Evolutionary conservation across 345 rosid species (phyloP).

Genomic region (Rhodamnia argentea): DNA sequence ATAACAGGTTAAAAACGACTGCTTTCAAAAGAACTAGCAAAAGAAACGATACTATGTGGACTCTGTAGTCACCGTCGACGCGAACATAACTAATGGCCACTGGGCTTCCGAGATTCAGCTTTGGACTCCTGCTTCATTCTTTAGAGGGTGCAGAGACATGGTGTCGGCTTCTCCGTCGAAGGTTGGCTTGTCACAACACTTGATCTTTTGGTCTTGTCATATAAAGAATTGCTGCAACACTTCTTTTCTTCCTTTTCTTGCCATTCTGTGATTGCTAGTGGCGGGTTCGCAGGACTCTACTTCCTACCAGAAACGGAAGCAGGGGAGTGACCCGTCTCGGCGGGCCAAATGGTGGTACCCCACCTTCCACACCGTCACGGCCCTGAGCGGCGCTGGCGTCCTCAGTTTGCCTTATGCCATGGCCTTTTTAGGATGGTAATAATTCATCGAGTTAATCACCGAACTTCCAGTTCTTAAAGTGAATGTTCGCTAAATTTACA

Average conservation of each 20-base stretch:
- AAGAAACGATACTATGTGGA: too few species aligned
- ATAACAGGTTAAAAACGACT: too few species aligned
- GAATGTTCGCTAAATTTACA: background rate
- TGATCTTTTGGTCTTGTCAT: background rate
- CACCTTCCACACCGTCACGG: conserved; percentile 83
- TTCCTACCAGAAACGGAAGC: conserved; percentile 38
- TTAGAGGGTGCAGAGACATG: conserved; percentile 19
- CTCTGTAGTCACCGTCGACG: too few species aligned
- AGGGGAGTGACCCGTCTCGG: conserved; percentile 40
- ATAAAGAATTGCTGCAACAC: background rate
- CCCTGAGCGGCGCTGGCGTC: conserved; percentile 97
- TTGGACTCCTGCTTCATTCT: background rate
- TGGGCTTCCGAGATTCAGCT: background rate
- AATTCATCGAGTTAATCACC: background rate
- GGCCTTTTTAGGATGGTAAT: conserved; percentile 92
- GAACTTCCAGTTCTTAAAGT: background rate
- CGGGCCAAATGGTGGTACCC: conserved; percentile 96
- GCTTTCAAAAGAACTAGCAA: too few species aligned
- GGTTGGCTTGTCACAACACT: conserved; percentile 9
- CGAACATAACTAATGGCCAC: background rate
- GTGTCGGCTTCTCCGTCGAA: conserved; percentile 44
- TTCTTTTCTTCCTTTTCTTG: background rate
- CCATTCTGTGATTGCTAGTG: background rate
- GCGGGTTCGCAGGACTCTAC: background rate
- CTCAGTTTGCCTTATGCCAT: conserved; percentile 92